Evolutionary conservation across 148 eudicot species (phyloP).

Genomic region (Heliosperma pusillum): DNA sequence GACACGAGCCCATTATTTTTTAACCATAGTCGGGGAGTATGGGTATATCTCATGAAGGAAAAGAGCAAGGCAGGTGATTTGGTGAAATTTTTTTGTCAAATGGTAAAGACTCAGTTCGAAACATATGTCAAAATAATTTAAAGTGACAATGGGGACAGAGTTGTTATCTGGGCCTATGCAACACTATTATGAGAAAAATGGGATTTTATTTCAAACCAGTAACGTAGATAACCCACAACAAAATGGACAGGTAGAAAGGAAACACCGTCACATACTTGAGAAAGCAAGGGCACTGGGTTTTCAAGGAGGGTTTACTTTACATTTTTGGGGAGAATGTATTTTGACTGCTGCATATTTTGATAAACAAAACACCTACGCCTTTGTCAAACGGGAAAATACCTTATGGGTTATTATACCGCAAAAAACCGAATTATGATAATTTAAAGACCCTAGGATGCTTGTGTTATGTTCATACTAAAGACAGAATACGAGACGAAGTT

Average conservation of each 20-base stretch:
- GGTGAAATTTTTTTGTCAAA: neutral
- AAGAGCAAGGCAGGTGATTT: neutral
- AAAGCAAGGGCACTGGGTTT: neutral
- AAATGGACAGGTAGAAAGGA: neutral
- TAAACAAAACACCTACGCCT: neutral
- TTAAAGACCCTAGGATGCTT: neutral
- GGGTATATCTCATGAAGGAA: constrained; percentile 3
- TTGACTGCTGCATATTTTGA: neutral
- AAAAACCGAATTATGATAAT: neutral
- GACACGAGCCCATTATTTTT: too few relatives aligned
- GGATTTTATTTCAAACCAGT: too few relatives aligned
- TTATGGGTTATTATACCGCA: neutral
- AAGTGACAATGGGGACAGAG: too few relatives aligned
- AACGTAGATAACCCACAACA: too few relatives aligned
- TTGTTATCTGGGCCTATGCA: too few relatives aligned
- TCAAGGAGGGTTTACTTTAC: neutral
- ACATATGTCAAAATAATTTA: neutral
- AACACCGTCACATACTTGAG: constrained; percentile 2
- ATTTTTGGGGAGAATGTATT: neutral
- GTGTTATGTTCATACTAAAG: neutral
- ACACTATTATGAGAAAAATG: too few relatives aligned
- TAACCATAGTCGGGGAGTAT: neutral
- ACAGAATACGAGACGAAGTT: neutral
- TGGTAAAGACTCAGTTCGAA: neutral
- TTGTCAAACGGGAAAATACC: neutral